phyloP scores from a whole-genome alignment of 179 eudicot species.

The Sideroxylon spinosum region DNA sequence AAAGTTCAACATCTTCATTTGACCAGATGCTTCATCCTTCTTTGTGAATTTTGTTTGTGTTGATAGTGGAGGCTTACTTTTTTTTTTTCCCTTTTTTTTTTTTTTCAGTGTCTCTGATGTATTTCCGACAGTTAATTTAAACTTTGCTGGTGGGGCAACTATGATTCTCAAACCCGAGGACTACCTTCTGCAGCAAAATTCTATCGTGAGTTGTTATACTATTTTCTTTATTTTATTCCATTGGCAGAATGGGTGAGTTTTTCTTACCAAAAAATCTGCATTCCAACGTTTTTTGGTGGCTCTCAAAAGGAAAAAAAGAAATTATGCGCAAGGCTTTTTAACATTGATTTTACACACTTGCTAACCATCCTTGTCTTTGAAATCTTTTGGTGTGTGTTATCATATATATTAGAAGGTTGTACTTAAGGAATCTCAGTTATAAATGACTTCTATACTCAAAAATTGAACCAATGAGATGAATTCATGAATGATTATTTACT shows the following conservation, averaged over 20 bases:
- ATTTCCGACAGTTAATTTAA: conserved; percentile 71
- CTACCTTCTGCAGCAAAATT: conserved; percentile 76
- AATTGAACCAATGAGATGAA: neutral
- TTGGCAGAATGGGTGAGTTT: neutral
- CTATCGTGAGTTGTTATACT: conserved; percentile 52
- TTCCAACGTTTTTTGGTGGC: neutral
- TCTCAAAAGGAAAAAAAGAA: neutral
- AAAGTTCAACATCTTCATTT: neutral
- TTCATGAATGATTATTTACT: neutral
- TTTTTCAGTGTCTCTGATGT: conserved; percentile 52
- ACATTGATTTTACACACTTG: neutral
- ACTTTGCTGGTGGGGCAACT: conserved; percentile 77
- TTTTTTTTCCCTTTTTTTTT: conserved; percentile 16
- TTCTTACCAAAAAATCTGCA: neutral
- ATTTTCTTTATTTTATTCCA: neutral
- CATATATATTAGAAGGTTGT: neutral
- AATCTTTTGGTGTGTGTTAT: neutral
- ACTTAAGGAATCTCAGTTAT: neutral
- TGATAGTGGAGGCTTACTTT: neutral
- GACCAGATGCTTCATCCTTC: neutral
- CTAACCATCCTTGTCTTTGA: neutral
- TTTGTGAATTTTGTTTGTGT: neutral
- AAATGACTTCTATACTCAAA: neutral
- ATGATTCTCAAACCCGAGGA: conserved; percentile 80
- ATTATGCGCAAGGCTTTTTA: neutral